Evolutionary conservation across 768 basidiomycete species (phyloP).

Genomic region (Rhodotorula graminis): DNA sequence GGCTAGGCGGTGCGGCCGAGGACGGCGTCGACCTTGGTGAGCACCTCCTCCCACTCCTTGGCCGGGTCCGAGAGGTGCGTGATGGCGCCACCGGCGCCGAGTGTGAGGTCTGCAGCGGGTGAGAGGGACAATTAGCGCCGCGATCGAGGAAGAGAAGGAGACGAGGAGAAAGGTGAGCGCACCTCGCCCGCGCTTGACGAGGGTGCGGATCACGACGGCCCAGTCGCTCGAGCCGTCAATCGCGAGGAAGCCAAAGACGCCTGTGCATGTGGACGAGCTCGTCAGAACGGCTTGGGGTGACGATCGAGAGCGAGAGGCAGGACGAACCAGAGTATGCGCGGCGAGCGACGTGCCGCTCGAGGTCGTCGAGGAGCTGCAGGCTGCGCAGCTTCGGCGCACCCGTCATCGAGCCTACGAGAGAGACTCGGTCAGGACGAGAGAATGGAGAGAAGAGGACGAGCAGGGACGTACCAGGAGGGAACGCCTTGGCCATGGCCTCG

Average conservation of each 20-base stretch:
- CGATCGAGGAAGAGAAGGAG: neutral
- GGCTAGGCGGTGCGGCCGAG: constrained; percentile 11
- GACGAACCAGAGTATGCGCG: constrained; percentile 65
- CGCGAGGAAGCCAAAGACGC: constrained; percentile 88
- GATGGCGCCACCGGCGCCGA: constrained; percentile 95
- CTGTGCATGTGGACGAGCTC: constrained; percentile 44
- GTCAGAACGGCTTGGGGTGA: neutral
- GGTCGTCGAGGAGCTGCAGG: constrained; percentile 74
- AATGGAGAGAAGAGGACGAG: too few species aligned
- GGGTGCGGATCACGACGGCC: constrained; percentile 89
- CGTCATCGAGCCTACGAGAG: constrained; percentile 78
- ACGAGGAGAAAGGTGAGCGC: constrained; percentile 6
- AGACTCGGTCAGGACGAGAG: neutral
- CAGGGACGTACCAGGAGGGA: constrained; percentile 68
- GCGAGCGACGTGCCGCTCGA: constrained; percentile 64
- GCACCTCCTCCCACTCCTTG: constrained; percentile 91
- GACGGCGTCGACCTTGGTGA: constrained; percentile 61
- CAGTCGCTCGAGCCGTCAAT: constrained; percentile 84
- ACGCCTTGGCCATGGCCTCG: constrained; percentile 45
- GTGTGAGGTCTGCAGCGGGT: constrained; percentile 43
- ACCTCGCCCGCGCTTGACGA: constrained; percentile 52
- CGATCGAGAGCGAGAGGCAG: neutral
- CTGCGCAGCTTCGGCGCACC: constrained; percentile 93
- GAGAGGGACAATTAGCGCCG: too few species aligned
- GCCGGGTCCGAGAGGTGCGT: constrained; percentile 81